phyloP scores from a whole-genome alignment of 495 filamentous ascomycete species.

The Copromyces sp. region DNA sequence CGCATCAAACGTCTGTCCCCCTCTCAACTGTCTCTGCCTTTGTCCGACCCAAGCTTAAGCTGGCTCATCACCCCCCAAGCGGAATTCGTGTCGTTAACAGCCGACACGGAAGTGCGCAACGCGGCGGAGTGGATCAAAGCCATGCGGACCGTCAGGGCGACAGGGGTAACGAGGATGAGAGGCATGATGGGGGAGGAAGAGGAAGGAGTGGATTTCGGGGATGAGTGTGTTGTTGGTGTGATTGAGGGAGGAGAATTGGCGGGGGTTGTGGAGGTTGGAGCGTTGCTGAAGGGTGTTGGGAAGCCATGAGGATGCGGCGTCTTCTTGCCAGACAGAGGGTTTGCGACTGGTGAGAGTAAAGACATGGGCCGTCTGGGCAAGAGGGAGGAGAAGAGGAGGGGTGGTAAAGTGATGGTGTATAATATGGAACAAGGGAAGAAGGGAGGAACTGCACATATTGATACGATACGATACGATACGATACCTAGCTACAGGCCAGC shows the following conservation, averaged over 20 bases:
- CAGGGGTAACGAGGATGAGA: conserved; percentile 3
- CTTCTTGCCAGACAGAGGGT: too few relatives aligned
- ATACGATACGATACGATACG: background rate
- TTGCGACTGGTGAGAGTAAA: too few relatives aligned
- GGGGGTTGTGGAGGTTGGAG: conserved; percentile 36
- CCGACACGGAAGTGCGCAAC: conserved; percentile 28
- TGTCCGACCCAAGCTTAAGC: conserved; percentile 14
- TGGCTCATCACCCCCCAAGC: conserved; percentile 27
- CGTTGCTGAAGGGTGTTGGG: conserved; percentile 10
- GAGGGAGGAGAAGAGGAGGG: background rate
- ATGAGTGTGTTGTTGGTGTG: conserved; percentile 33
- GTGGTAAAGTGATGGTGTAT: background rate
- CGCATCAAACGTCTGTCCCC: conserved; percentile 28
- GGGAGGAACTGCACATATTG: background rate
- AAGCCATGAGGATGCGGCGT: background rate
- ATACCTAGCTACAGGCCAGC: background rate
- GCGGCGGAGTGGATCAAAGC: conserved; percentile 33
- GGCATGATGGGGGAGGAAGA: background rate
- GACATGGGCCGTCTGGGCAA: too few relatives aligned
- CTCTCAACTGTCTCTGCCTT: conserved; percentile 19
- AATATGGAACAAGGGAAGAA: background rate
- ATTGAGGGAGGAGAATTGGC: conserved; percentile 22
- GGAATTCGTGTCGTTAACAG: conserved; percentile 37
- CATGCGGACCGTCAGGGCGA: conserved; percentile 10
- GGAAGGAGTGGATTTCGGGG: conserved; percentile 12